These are phyloP conservation scores for Casuarina cunninghamiana DNA, from an alignment of 306 rosid species.

Conservation along the genomic window DNA sequence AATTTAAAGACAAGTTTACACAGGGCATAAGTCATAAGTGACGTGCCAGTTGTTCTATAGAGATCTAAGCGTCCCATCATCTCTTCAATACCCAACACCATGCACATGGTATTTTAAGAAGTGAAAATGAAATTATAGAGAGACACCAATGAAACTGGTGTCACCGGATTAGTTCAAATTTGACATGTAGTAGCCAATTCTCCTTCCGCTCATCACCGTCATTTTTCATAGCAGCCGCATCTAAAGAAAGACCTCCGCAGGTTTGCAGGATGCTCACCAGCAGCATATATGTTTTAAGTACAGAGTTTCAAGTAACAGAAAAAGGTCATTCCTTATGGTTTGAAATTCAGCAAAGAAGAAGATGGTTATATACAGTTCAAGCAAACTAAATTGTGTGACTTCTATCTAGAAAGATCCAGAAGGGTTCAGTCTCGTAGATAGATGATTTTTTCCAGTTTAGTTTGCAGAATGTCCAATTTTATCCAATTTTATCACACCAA, in stretches of 20 bases:
- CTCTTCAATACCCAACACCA: no score
- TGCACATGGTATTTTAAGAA: no score
- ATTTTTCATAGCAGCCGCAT: slow-evolving; percentile 11
- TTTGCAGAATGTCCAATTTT: no score
- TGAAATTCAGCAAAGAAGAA: neutral
- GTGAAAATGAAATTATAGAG: no score
- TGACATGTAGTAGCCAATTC: neutral
- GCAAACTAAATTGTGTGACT: neutral
- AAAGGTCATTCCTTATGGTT: neutral
- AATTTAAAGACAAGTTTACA: neutral
- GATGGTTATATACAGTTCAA: neutral
- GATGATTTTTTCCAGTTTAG: no score
- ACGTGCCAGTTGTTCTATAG: no score
- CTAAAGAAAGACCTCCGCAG: neutral
- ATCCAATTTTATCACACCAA: no score
- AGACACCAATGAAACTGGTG: neutral
- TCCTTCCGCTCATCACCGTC: neutral
- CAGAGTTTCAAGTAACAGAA: neutral
- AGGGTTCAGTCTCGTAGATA: neutral
- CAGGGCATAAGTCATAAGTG: neutral
- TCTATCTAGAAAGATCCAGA: neutral
- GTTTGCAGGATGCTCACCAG: no score
- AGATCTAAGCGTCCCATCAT: no score
- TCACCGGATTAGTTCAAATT: neutral
- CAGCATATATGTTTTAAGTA: neutral